phyloP scores from a whole-genome alignment of 2,329 filamentous ascomycete genomes.

The Aureobasidium pullulans region DNA sequence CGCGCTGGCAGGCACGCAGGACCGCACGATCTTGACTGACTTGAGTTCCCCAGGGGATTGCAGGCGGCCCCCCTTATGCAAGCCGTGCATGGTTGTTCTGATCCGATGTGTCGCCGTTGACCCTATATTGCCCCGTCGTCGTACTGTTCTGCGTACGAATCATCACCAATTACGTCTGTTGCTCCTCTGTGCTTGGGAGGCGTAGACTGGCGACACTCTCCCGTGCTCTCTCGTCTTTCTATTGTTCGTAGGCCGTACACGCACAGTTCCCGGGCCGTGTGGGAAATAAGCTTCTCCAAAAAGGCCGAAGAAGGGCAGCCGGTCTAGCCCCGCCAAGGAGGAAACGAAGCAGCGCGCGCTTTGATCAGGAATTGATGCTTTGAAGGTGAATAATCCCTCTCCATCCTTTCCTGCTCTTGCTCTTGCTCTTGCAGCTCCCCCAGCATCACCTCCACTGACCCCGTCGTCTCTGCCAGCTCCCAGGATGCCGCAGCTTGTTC shows the following conservation, averaged over 20 bases:
- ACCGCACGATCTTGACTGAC: neutral
- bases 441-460: neutral
- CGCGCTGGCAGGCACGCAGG: neutral
- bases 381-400: conserved; percentile 2
- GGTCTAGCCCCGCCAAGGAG: neutral
- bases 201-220: neutral
- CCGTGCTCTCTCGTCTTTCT: neutral
- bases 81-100: neutral
- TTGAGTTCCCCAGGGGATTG: neutral
- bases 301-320: too few relatives aligned
- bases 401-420: conserved; percentile 1
- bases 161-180: neutral
- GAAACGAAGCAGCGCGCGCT: neutral
- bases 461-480: neutral
- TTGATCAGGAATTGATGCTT: conserved; percentile 6
- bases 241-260: neutral
- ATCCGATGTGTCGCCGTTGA: neutral
- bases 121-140: neutral
- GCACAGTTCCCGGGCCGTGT: neutral
- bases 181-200: neutral
- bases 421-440: neutral
- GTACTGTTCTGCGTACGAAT: neutral
- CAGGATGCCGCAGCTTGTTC: conserved; percentile 8
- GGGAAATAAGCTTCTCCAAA: neutral
- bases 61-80: conserved; percentile 5